Conservation (phyloP, 2,329 filamentous ascomycete species). For the Claviceps digitariae region DNA sequence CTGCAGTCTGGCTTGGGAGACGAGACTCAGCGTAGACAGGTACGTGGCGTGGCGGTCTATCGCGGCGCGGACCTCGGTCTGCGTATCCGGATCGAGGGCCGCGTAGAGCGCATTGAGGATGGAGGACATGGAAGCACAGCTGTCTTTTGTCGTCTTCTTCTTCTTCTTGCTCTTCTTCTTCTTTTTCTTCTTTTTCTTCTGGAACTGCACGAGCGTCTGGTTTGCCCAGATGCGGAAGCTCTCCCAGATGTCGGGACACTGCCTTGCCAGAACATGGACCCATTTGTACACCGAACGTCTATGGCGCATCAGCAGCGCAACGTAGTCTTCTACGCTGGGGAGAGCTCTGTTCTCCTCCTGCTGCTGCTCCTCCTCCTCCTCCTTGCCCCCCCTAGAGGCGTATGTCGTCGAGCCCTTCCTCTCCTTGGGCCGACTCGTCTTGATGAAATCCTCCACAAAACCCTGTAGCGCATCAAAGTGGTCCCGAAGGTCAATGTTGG, state of each 20-base stretch:
- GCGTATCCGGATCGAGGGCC: conserved; percentile 32
- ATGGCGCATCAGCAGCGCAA: conserved; percentile 51
- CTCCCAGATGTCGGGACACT: conserved; percentile 50
- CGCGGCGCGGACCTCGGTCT: conserved; percentile 30
- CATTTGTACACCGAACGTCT: conserved; percentile 52
- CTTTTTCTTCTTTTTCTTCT: conserved; percentile 7
- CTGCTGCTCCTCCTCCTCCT: neutral
- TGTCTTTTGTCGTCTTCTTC: too few relatives aligned
- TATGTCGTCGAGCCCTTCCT: neutral
- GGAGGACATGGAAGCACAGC: conserved; percentile 17
- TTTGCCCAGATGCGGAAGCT: conserved; percentile 50
- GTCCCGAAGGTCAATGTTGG: conserved; percentile 55
- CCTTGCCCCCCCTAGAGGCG: conserved; percentile 1
- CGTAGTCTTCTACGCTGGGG: conserved; percentile 59
- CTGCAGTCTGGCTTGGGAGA: conserved; percentile 43
- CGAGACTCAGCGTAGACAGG: conserved; percentile 37
- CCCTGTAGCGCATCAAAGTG: conserved; percentile 53
- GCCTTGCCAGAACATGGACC: conserved; percentile 54
- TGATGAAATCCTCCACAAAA: conserved; percentile 61
- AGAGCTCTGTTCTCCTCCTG: conserved; percentile 6
- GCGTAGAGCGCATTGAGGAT: conserved; percentile 29
- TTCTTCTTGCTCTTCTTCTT: too few relatives aligned
- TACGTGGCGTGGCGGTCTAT: conserved; percentile 50
- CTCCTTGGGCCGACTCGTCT: conserved; percentile 34
- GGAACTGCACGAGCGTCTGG: conserved; percentile 43